Base-by-base conservation (phyloP, 129 eudicot genomes). In the Flaveria linearis region DNA sequence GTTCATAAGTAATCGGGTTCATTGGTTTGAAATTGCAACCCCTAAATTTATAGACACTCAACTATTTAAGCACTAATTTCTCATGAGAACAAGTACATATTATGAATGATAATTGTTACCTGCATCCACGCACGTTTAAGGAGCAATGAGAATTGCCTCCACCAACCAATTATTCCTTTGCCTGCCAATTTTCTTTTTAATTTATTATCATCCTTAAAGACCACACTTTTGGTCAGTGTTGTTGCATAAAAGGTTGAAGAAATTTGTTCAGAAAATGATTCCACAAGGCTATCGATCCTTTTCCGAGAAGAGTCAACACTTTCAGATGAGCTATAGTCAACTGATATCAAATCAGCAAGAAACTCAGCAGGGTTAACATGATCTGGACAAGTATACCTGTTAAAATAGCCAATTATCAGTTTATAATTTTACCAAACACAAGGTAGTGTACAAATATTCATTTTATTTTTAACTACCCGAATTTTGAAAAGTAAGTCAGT, bases 101-200 rank as follows among this genome's bases (percentile, higher is more conserved):
- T 14, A 53, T 52, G 61, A 55, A 42, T 4, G 64, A 41, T 45
- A 73, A 65, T 13, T 23, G 68, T 60, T 61, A 90, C 99, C 96
- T 94, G 99, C 99, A 95, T 87, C 99, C 99, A 95, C 43, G 99
- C 99, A 81, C 99, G 99, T 87, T 81, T 91, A 65, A 95, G 94
- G 71, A 95, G 99, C 74, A 95, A 76, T 42, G 78, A 71, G 68
- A 95, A 95, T 55, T 95, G 96, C 78, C 87, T 91, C 97, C 97
- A 95, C 96, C 97, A 91, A 68, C 90, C 87, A 70, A 82, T 85
- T 72, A 85, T 82, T 62, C 78, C 85, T 83, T 85, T 88, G 43
- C 65, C 69, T 56, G 60, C 17, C 33, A 51, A 60, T 67, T 68
- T 94, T 76, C 80, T 86, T 69, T 80, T 74, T 17, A 72, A 69